Evolutionary conservation across 352 stramenopile genomes (phyloP).

Genomic region (Phytophthora vignae): DNA sequence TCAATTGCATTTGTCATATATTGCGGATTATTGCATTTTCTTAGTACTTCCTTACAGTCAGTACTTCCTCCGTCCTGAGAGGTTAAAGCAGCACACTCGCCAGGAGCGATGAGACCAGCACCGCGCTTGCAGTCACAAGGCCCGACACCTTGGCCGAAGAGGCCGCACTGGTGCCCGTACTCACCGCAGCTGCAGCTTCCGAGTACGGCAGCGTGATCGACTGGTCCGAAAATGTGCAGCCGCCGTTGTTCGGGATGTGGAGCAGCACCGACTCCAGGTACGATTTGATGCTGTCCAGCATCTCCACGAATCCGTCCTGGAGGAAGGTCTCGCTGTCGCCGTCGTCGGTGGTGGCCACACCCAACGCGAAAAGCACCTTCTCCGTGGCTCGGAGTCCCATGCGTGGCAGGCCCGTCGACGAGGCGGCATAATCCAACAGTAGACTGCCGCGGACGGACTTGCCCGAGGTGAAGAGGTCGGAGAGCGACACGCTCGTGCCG

Average conservation of each 20-base stretch:
- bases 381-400: constrained; percentile 23
- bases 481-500: constrained; percentile 33
- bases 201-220: constrained; percentile 30
- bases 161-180: background rate
- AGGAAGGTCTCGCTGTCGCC: background rate
- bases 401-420: constrained; percentile 34
- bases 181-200: background rate
- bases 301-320: constrained; percentile 2
- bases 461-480: constrained; percentile 45
- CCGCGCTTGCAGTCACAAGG: constrained; percentile 1
- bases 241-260: constrained; percentile 38
- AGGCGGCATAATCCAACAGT: constrained; percentile 34
- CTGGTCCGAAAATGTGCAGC: constrained; percentile 38
- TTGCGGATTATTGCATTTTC: no score
- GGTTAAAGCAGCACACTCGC: background rate
- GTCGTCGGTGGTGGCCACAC: background rate
- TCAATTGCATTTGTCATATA: background rate
- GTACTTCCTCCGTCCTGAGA: background rate
- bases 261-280: constrained; percentile 22
- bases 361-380: constrained; percentile 16
- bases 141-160: constrained; percentile 5
- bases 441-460: constrained; percentile 43
- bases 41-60: no score
- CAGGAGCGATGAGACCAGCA: background rate
- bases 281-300: background rate